Conservation (phyloP, 2,329 filamentous ascomycete genomes). For the Talaromyces sp. region DNA sequence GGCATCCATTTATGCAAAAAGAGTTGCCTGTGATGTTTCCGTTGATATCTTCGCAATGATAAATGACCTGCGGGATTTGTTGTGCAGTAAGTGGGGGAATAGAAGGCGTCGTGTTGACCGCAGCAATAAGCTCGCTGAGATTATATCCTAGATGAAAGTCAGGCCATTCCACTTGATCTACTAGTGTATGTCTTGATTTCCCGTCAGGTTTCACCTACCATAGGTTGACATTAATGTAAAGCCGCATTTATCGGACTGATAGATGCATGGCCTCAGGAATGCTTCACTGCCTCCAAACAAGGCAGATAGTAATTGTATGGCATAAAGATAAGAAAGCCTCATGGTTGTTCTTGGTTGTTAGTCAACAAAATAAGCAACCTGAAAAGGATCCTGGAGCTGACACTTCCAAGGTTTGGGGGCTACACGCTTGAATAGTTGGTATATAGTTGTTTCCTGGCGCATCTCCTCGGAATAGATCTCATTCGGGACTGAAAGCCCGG, state of each 20-base stretch:
- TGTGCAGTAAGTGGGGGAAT: constrained; percentile 11
- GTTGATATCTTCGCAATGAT: constrained; percentile 15
- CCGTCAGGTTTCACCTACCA: constrained; percentile 6
- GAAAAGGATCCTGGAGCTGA: neutral
- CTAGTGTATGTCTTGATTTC: neutral
- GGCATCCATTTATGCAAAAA: constrained; percentile 14
- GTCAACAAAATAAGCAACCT: neutral
- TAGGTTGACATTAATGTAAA: constrained; percentile 14
- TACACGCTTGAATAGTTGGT: neutral
- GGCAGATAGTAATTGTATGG: neutral
- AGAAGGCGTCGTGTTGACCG: constrained; percentile 16
- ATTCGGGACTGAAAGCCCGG: neutral
- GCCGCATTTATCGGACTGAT: constrained; percentile 21
- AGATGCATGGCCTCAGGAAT: constrained; percentile 18
- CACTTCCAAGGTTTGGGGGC: neutral
- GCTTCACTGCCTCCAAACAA: constrained; percentile 1
- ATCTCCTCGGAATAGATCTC: neutral
- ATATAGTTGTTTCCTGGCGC: neutral
- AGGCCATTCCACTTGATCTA: neutral
- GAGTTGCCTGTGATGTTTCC: constrained; percentile 16
- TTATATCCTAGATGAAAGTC: constrained; percentile 10
- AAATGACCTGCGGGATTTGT: constrained; percentile 17
- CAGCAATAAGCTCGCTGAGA: constrained; percentile 9
- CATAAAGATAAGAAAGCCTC: neutral
- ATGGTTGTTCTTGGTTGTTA: neutral